phyloP scores from a whole-genome alignment of 2,329 filamentous ascomycete genomes.

The Aureobasidium uvarum region DNA sequence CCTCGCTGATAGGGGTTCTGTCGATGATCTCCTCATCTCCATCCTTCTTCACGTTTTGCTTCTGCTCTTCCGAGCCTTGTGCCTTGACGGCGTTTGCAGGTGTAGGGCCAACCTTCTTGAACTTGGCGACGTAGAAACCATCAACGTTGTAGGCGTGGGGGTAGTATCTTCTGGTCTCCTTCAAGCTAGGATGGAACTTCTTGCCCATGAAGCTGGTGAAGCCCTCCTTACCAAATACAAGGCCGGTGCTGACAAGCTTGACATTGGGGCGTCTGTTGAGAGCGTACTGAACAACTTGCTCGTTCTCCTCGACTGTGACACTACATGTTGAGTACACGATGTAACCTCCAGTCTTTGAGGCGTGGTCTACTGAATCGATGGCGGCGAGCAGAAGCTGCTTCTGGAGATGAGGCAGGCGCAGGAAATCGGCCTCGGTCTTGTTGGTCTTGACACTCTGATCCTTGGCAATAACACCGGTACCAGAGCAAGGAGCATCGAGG shows the following conservation, averaged over 20 bases:
- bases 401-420: conserved; percentile 87
- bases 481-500: conserved; percentile 92
- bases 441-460: conserved; percentile 97
- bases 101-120: conserved; percentile 85
- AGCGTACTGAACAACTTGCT: conserved; percentile 90
- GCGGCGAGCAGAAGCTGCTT: conserved; percentile 91
- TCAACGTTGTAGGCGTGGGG: conserved; percentile 93
- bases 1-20: conserved; percentile 63
- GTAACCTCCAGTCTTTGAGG: conserved; percentile 89
- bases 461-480: conserved; percentile 96
- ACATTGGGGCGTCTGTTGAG: conserved; percentile 90
- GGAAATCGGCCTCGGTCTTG: conserved; percentile 94
- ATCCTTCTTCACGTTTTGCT: conserved; percentile 35
- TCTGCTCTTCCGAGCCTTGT: conserved; percentile 38
- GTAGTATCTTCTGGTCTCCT: conserved; percentile 80
- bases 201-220: conserved; percentile 91
- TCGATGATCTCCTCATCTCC: conserved; percentile 54
- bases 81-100: conserved; percentile 57
- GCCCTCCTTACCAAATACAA: conserved; percentile 87
- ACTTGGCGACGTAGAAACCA: conserved; percentile 97
- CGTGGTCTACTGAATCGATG: conserved; percentile 91
- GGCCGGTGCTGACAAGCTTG: conserved; percentile 84
- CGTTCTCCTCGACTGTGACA: conserved; percentile 91
- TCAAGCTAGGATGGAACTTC: conserved; percentile 81
- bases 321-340: conserved; percentile 96